Conservation (phyloP, 2,329 filamentous ascomycete genomes). For the Fusarium illudens region DNA sequence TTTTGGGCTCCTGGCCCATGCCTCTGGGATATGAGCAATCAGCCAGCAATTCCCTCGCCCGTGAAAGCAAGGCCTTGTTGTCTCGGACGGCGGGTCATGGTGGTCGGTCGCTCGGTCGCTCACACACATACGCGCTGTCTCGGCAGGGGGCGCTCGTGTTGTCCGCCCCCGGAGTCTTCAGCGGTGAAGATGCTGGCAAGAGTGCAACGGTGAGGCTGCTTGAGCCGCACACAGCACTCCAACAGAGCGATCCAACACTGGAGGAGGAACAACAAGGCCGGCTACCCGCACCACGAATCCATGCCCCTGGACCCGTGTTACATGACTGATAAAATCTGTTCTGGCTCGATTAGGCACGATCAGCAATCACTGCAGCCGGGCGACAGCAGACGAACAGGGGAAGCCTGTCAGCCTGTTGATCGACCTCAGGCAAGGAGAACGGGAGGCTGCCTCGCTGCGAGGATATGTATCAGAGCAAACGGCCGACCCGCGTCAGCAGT, state of each 20-base stretch:
- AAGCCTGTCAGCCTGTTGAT: background rate
- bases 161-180: background rate
- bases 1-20: constrained; percentile 2
- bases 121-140: background rate
- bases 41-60: background rate
- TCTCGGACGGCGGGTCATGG: background rate
- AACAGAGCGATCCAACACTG: background rate
- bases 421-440: background rate
- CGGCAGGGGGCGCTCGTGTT: constrained; percentile 7
- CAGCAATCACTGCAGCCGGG: background rate
- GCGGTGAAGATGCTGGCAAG: constrained; percentile 21
- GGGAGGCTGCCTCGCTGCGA: background rate
- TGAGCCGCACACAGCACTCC: background rate
- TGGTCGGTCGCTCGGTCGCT: too few relatives aligned
- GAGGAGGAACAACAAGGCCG: background rate
- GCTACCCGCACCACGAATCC: background rate
- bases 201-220: background rate
- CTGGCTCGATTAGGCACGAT: background rate
- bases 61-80: background rate
- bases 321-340: background rate
- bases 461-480: background rate
- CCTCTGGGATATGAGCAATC: constrained; percentile 3
- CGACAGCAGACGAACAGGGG: background rate
- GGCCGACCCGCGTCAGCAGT: background rate
- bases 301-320: background rate